Evolutionary conservation across 768 basidiomycete species (phyloP), one percentile per base, ranked within the genome.

Genomic region (Phallus indusiatus): DNA sequence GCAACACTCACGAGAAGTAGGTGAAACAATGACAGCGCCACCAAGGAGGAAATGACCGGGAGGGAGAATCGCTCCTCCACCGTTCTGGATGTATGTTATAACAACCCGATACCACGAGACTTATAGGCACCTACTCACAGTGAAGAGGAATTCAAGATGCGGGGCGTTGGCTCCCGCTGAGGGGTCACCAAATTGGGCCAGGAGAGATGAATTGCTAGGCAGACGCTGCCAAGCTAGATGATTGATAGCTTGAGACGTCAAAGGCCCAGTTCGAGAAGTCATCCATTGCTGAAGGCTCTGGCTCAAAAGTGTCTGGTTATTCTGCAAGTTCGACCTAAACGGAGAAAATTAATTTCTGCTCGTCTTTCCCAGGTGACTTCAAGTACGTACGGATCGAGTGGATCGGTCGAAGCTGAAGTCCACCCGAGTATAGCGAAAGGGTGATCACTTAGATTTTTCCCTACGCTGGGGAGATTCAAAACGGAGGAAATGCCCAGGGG

Each of bases 131-230:
- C 12, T 18, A 22, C 73, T 28, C 64, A 74, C 75, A 35, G 55
- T 69, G 76, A 8, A 68, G 76, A 71, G 56, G 2, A 73, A 54
- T 58, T 77, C 75, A 36, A 65, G 66, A 59, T 77, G 74, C 5
- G 74, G 61, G 0, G 73, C 56, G 17, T 64, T 21, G 11, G 63
- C 61, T 0, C 77, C 76, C 28, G 73, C 61, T 1, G 74, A 60
- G 35, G 76, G 75, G 61, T 76, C 75, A 2, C 62, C 57, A 22
- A 64, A 64, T 12, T 56, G 62, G 14, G 70, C 47, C 53, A 73
- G 69, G 28, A 75, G 65, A 4, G 70, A 53, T 2, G 70, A 62
- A 47, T 72, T 64, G 1, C 55, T 37, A 4, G 70, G 67, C 24
- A 77, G 48, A 9, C 73, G 65, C 12, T 69, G 48, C 63, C 67